A percentile compares a stretch with the other conserved stretches of the same genome.
Evolutionary conservation across 2,329 filamentous ascomycete species (phyloP).

Genomic region (Elsinoe perseae): DNA sequence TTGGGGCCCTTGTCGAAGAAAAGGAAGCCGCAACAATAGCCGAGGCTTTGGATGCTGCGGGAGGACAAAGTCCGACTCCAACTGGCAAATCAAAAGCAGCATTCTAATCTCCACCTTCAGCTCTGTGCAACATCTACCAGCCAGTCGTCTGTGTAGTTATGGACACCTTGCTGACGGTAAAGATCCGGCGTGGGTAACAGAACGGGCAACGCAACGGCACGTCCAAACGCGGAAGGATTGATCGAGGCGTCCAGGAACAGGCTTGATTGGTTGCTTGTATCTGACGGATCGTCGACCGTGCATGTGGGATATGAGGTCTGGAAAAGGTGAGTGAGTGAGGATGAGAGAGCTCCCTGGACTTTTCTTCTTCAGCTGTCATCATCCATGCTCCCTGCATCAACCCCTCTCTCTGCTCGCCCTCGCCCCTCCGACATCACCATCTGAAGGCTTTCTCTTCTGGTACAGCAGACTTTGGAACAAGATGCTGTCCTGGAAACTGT

Average conservation of each 20-base stretch:
- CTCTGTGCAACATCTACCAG: background rate
- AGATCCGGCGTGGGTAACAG: constrained; percentile 7
- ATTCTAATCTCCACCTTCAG: background rate
- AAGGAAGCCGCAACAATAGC: background rate
- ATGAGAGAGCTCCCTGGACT: background rate
- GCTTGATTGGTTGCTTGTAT: constrained; percentile 1
- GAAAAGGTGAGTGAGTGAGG: background rate
- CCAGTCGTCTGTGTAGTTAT: constrained; percentile 3
- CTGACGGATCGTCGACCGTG: constrained; percentile 5
- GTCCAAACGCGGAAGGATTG: constrained; percentile 14
- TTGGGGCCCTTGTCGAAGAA: background rate
- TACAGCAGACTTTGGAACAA: constrained; percentile 11
- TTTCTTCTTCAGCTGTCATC: background rate
- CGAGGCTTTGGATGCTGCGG: background rate
- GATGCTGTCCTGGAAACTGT: constrained; percentile 10
- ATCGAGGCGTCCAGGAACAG: constrained; percentile 12
- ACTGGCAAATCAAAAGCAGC: background rate
- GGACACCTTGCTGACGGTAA: constrained; percentile 4
- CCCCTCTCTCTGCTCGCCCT: background rate
- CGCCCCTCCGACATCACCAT: background rate
- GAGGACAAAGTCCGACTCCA: background rate
- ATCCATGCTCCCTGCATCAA: background rate
- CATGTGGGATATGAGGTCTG: background rate
- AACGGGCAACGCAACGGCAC: constrained; percentile 12
- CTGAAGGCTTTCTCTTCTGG: too few relatives aligned